These are phyloP conservation scores for Aspergillus bertholletiae DNA, from an alignment of 495 filamentous ascomycete species.

Conservation along the genomic window DNA sequence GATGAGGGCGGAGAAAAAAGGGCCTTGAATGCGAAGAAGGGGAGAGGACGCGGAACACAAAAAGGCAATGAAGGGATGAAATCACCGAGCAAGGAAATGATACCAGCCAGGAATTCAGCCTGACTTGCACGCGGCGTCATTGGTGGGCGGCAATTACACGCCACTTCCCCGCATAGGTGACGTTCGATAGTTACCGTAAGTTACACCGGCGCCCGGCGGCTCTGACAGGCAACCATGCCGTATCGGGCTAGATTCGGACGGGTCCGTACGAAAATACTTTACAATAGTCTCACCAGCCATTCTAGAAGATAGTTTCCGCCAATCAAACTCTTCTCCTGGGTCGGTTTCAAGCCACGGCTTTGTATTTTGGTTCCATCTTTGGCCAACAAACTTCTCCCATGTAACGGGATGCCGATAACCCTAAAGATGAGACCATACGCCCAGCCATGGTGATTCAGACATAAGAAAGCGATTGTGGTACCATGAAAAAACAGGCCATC, in stretches of 20 bases:
- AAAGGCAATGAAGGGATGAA: neutral
- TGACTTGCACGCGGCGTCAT: neutral
- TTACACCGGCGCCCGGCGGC: neutral
- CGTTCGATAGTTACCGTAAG: neutral
- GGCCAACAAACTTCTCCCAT: too few relatives aligned
- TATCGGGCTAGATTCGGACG: neutral
- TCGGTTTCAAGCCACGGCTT: neutral
- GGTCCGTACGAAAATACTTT: neutral
- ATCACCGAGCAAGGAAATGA: neutral
- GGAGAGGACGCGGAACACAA: neutral
- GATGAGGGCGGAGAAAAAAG: neutral
- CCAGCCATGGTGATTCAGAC: too few relatives aligned
- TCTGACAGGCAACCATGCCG: neutral
- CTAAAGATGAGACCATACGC: neutral
- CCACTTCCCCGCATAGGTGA: conserved; percentile 4
- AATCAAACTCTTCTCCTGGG: neutral
- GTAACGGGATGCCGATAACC: neutral
- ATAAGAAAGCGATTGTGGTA: too few relatives aligned
- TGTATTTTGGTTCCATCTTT: too few relatives aligned
- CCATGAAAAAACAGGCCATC: too few relatives aligned
- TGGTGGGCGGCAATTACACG: conserved; percentile 4
- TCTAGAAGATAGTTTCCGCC: neutral
- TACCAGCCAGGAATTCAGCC: neutral
- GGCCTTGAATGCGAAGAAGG: neutral
- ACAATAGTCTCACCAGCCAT: neutral